A percentile compares a stretch with the other conserved stretches of the same genome.
These are phyloP conservation scores for Monilinia aucupariae DNA, from an alignment of 2,329 filamentous ascomycete species.

Conservation along the genomic window DNA sequence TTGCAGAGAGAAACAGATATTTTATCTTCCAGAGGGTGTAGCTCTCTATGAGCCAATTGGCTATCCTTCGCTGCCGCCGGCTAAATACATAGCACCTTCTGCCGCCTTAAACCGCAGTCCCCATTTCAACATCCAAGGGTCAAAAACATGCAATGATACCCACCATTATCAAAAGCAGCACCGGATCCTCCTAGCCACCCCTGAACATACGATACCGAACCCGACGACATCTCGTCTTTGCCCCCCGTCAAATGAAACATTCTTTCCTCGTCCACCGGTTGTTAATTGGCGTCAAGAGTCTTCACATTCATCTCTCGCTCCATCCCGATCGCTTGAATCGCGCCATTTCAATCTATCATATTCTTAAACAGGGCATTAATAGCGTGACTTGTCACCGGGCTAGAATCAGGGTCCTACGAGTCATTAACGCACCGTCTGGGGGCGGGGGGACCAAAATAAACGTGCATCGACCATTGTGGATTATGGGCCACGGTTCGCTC, in stretches of 20 bases:
- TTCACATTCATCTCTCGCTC: not conserved
- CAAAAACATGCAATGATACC: not conserved
- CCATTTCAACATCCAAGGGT: not conserved
- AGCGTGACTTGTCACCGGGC: conserved; percentile 2
- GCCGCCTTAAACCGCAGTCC: not conserved
- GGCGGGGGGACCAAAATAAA: no score
- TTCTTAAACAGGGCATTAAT: not conserved
- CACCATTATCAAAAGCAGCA: conserved; percentile 7
- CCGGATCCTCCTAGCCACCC: conserved; percentile 5
- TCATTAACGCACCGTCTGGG: not conserved
- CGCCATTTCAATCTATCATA: not conserved
- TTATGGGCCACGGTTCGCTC: conserved; percentile 6
- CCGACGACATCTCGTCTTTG: conserved; percentile 11
- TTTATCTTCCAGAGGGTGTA: not conserved
- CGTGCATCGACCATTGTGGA: not conserved
- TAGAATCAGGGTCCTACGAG: not conserved
- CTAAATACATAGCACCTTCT: not conserved
- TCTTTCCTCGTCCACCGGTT: not conserved
- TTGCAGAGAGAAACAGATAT: not conserved
- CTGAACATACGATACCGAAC: conserved; percentile 11
- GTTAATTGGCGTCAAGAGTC: not conserved
- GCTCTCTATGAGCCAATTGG: not conserved
- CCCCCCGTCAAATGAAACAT: conserved; percentile 1
- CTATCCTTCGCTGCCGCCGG: not conserved
- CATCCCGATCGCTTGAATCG: not conserved